phyloP scores from a whole-genome alignment of 225 moss, liverwort and hornwort species.

The Lunularia cruciata region DNA sequence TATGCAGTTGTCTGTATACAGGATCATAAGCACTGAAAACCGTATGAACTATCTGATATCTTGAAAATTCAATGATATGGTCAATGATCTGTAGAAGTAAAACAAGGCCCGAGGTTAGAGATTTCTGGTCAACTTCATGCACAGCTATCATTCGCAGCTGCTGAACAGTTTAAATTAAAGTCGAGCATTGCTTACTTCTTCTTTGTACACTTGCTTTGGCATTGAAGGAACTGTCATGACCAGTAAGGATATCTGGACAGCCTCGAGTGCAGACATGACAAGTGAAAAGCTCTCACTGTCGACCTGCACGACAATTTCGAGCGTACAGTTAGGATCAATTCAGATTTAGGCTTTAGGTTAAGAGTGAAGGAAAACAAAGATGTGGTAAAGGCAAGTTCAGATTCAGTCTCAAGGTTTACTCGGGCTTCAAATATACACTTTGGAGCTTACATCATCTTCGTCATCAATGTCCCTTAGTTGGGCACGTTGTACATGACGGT shows the following conservation, averaged over 20 bases:
- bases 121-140: too few relatives aligned
- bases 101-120: neutral
- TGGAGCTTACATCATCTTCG: constrained; percentile 80
- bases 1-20: constrained; percentile 82
- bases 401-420: too few relatives aligned
- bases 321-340: too few relatives aligned
- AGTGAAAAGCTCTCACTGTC: constrained; percentile 66
- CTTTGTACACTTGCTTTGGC: constrained; percentile 95
- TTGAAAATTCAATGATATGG: constrained; percentile 72
- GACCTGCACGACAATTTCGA: constrained; percentile 56
- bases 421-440: too few relatives aligned
- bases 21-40: constrained; percentile 89
- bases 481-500: constrained; percentile 74
- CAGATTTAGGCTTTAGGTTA: too few relatives aligned
- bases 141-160: too few relatives aligned
- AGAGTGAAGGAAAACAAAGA: too few relatives aligned
- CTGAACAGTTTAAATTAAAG: too few relatives aligned
- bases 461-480: constrained; percentile 70
- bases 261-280: constrained; percentile 82
- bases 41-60: constrained; percentile 83
- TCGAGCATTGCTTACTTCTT: constrained; percentile 51
- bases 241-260: constrained; percentile 76
- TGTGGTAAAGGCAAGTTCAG: too few relatives aligned
- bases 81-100: constrained; percentile 64
- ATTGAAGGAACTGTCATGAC: constrained; percentile 80